Conservation (phyloP, 441 rosid species). For the Viola pubescens region DNA sequence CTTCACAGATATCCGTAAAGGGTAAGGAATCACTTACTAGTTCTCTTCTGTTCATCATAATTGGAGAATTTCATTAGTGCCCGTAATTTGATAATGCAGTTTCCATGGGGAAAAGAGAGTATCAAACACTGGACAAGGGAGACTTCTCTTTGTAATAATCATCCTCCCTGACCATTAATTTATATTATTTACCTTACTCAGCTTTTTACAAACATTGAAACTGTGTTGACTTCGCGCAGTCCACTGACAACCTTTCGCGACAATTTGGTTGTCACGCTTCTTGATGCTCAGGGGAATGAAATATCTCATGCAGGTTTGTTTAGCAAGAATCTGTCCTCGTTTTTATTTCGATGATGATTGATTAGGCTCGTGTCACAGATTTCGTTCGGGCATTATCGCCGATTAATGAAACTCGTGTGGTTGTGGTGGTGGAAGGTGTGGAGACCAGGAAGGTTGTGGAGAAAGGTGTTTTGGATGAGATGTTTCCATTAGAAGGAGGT, state of each 20-base stretch:
- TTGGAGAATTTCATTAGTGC: constrained; percentile 1
- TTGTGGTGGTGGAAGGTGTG: constrained; percentile 36
- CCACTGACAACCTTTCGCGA: constrained; percentile 70
- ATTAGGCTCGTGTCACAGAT: neutral
- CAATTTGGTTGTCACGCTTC: constrained; percentile 49
- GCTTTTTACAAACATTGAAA: too few species aligned
- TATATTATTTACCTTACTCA: too few species aligned
- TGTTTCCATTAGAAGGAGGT: constrained; percentile 56
- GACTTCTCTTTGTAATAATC: constrained; percentile 73
- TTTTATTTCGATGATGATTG: neutral
- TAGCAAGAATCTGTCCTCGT: neutral
- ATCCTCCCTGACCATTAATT: neutral
- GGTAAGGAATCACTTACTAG: constrained; percentile 32
- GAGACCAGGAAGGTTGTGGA: constrained; percentile 70
- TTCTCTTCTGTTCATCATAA: neutral
- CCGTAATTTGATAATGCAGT: constrained; percentile 40
- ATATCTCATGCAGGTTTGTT: constrained; percentile 47
- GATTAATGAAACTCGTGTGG: constrained; percentile 7
- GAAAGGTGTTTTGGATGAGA: constrained; percentile 72
- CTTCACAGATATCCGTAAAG: constrained; percentile 45
- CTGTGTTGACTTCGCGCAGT: constrained; percentile 33
- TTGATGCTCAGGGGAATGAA: constrained; percentile 54
- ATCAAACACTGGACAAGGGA: constrained; percentile 46
- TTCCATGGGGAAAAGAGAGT: constrained; percentile 69
- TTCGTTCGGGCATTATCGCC: constrained; percentile 8